Evolutionary conservation across 257 asterid genomes (phyloP).

Genomic region (Plantago elongata): DNA sequence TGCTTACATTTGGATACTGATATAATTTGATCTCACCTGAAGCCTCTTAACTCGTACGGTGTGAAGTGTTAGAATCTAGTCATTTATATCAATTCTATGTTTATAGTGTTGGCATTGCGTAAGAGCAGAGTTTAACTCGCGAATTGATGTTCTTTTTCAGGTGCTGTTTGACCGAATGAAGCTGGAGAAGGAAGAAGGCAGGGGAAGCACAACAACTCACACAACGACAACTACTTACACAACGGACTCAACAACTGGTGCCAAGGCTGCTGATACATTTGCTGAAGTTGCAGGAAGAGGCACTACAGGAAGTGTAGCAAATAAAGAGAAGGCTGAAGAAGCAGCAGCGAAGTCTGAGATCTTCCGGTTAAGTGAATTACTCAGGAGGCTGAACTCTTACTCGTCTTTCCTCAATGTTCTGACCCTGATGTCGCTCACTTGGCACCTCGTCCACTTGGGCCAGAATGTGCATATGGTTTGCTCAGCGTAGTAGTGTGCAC

Average conservation of each 20-base stretch:
- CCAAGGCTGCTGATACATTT: constrained; percentile 13
- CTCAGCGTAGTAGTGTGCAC: neutral
- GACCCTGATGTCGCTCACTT: constrained; percentile 48
- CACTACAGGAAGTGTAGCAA: neutral
- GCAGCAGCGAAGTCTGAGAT: constrained; percentile 26
- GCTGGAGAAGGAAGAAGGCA: constrained; percentile 69
- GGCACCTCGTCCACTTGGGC: constrained; percentile 55
- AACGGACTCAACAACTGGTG: neutral
- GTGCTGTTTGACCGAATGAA: constrained; percentile 65
- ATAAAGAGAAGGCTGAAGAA: constrained; percentile 2
- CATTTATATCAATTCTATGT: too few species aligned
- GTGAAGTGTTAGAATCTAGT: too few species aligned
- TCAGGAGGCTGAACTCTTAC: constrained; percentile 46
- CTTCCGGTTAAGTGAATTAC: constrained; percentile 24
- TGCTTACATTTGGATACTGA: too few species aligned
- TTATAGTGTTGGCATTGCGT: neutral
- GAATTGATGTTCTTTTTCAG: constrained; percentile 21
- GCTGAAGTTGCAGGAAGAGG: constrained; percentile 23
- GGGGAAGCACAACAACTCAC: constrained; percentile 29
- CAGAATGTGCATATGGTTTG: constrained; percentile 26
- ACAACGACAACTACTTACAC: constrained; percentile 12
- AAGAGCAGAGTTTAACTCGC: too few species aligned
- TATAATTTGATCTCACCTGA: too few species aligned
- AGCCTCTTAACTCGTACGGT: too few species aligned
- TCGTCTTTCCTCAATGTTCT: constrained; percentile 64